Percentiles rank a stretch among this genome's conserved stretches.
phyloP scores from a whole-genome alignment of 176 grass and related monocot species.

The Saccharum officinarum region DNA sequence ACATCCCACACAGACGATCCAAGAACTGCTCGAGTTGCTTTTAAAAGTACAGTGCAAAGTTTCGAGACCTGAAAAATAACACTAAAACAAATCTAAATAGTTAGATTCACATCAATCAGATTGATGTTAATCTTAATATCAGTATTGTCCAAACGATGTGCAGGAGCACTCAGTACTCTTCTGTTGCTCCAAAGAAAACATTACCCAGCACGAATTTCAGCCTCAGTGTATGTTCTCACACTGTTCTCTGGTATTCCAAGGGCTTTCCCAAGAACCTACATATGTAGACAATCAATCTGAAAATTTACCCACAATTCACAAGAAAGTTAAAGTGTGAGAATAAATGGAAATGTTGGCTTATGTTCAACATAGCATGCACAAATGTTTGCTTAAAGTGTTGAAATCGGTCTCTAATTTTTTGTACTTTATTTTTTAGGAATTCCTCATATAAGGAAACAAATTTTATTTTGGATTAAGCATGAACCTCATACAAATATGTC shows the following conservation, averaged over 20 bases:
- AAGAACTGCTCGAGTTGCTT: slow-evolving; percentile 63
- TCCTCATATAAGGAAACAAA: background rate
- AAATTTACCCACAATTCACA: background rate
- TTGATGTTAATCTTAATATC: background rate
- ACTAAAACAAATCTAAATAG: slow-evolving; percentile 50
- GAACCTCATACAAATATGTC: background rate
- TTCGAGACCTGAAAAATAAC: slow-evolving; percentile 98
- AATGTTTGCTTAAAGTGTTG: background rate
- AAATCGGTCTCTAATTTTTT: background rate
- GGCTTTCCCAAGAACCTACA: slow-evolving; percentile 77
- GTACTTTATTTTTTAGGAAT: background rate
- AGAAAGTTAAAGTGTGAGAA: background rate
- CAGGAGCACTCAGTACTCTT: background rate
- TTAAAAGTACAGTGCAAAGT: slow-evolving; percentile 78
- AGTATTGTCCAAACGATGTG: background rate
- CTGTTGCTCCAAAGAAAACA: background rate
- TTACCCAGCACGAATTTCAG: slow-evolving; percentile 98
- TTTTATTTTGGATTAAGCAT: background rate
- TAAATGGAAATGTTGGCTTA: slow-evolving; percentile 10
- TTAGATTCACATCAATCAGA: slow-evolving; percentile 39
- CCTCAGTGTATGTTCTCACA: slow-evolving; percentile 90
- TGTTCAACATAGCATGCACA: background rate
- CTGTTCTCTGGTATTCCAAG: slow-evolving; percentile 95
- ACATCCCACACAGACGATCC: slow-evolving; percentile 85
- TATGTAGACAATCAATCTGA: slow-evolving; percentile 8